Base-by-base conservation (phyloP, 2,329 filamentous ascomycete species). In the Colletotrichum siamense region DNA sequence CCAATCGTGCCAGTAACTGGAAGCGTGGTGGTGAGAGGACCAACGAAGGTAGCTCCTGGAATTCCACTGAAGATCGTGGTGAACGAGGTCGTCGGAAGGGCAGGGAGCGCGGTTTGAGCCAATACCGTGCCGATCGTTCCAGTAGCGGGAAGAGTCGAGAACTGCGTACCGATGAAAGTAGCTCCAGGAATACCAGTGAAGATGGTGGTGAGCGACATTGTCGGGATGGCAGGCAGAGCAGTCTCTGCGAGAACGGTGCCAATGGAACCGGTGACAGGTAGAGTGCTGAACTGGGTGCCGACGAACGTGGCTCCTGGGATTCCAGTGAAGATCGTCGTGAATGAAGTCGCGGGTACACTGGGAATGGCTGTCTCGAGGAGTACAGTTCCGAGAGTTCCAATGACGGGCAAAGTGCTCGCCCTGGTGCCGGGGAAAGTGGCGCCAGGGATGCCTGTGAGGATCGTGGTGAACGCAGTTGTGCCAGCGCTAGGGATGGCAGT, bases 281-380 rank as follows among this genome's bases (percentile, higher is more conserved):
- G 44, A 5, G 71, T 74, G 3, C 59, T 44, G 1, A 57, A 63
- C 2, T 28, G 44, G 3, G 44, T 24, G 8, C 66, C 71, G 8
- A 15, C 8, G n/a, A 74, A 59, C 10, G 70, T 72, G 32, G 62
- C 62, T 7, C 67, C 71, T 3, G 44, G 28, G 2, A 65, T 9
- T 7, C 72, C 72, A 13, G 59, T 59, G 49, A 74, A 57, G n/a
- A 74, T 36, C 1, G 71, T 74, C 10, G 67, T 74, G 34, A 70
- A 74, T 4, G 44, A 71, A 2, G 68, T 72, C 6, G 67, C 70
- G 8, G 61, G 36, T 1, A 18, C 32, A 1, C 26, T 12, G 5
- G 71, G 71, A 26, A 74, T 18, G 7, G 66, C 66, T 6, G 71
- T 64, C 57, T 74, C 39, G 6, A 74, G 18, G 5, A 71, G 15